Conservation (phyloP, 2,329 filamentous ascomycete genomes). For the Ophiocordyceps unilateralis region DNA sequence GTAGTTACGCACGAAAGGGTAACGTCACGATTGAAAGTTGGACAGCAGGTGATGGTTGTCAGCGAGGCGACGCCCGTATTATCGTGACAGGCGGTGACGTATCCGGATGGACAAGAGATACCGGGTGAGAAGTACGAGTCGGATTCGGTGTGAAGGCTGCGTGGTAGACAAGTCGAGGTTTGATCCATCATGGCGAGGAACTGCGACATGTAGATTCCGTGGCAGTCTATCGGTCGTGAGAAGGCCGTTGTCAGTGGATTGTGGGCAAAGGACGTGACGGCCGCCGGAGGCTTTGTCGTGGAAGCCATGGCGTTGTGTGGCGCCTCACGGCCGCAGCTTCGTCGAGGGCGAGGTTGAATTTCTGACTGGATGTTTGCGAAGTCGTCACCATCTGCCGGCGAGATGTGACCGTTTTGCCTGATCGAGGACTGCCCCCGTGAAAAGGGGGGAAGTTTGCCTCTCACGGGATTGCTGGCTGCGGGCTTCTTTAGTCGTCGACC, state of each 20-base stretch:
- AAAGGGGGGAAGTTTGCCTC: too few species aligned
- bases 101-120: constrained; percentile 14
- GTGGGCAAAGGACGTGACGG: constrained; percentile 7
- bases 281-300: neutral
- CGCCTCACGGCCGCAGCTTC: too few species aligned
- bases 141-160: constrained; percentile 9
- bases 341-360: too few species aligned
- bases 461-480: too few species aligned
- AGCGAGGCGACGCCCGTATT: constrained; percentile 9
- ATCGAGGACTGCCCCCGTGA: neutral
- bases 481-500: too few species aligned
- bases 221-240: constrained; percentile 7
- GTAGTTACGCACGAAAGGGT: constrained; percentile 12
- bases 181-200: constrained; percentile 15
- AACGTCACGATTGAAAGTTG: constrained; percentile 7
- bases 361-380: too few species aligned
- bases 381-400: too few species aligned
- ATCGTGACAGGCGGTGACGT: constrained; percentile 13
- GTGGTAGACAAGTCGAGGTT: constrained; percentile 11
- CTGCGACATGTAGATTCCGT: constrained; percentile 6
- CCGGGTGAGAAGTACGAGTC: constrained; percentile 15
- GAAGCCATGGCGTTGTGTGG: neutral
- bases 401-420: too few species aligned
- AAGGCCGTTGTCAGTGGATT: constrained; percentile 12
- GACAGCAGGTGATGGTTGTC: constrained; percentile 19